These are phyloP conservation scores for Fusarium caatingaense DNA, from an alignment of 2,329 filamentous ascomycete genomes.

Conservation along the genomic window DNA sequence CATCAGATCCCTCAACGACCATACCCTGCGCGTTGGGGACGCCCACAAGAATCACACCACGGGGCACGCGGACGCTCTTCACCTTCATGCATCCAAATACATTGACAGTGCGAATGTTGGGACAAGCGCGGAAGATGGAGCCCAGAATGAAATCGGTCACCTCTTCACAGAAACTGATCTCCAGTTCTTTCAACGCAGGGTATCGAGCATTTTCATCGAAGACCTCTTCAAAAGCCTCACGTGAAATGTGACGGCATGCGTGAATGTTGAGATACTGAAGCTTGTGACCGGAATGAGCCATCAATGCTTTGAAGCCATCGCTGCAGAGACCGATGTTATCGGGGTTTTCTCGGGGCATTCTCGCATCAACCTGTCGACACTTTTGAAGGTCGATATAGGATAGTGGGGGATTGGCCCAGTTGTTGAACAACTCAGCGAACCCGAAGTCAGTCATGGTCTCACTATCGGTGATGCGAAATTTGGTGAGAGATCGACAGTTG, in stretches of 20 bases:
- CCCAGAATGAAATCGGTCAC: conserved; percentile 74
- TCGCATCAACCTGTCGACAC: conserved; percentile 80
- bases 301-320: conserved; percentile 80
- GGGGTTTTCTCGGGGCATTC: conserved; percentile 72
- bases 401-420: conserved; percentile 80
- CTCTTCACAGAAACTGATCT: conserved; percentile 80
- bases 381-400: conserved; percentile 78
- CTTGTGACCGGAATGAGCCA: conserved; percentile 79
- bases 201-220: conserved; percentile 74
- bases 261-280: conserved; percentile 80
- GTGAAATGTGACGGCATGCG: conserved; percentile 83
- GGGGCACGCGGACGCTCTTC: conserved; percentile 63
- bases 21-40: conserved; percentile 70
- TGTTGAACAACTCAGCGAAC: conserved; percentile 77
- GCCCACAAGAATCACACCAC: conserved; percentile 67
- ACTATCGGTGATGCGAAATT: conserved; percentile 86
- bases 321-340: conserved; percentile 79
- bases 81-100: conserved; percentile 76
- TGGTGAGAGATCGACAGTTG: conserved; percentile 74
- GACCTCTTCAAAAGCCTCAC: conserved; percentile 76
- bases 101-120: conserved; percentile 67
- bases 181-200: conserved; percentile 75
- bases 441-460: conserved; percentile 79
- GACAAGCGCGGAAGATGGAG: conserved; percentile 72
- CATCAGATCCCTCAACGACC: conserved; percentile 62